Evolutionary conservation across 192 early-diverging fungal species (phyloP), one percentile per base, ranked within the genome.

Genomic region (Rhizophagus sp.): DNA sequence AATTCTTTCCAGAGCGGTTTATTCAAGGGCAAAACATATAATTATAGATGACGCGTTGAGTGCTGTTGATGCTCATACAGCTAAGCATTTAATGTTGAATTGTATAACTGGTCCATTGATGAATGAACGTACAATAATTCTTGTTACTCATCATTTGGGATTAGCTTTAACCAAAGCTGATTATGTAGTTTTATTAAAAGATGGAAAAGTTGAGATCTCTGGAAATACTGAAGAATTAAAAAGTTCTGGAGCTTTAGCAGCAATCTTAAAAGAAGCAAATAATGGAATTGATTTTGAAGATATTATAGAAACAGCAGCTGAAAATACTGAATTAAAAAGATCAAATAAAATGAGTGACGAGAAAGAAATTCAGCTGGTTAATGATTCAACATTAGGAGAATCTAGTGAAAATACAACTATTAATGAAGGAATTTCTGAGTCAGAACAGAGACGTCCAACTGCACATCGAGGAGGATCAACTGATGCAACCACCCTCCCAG

Each of bases 31-130:
- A 25, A 84, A 81, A 9, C 87, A 89, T 44, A 80, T 97, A 61
- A 82, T 97, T 1, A 83, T 96, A 69, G 97, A 98, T 83, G 97
- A 97, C 82, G 93, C 92, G 81, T 86, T 98, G 62, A 94, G 93
- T 33, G 98, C 98, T 34, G 97, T 98, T 1, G 98, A 99, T 81
- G 93, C 96, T 7, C 97, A 96, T 71, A 98, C 97, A 2, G 96
- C 93, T 30, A 91, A 92, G 57, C 94, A 95, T 73, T 87, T 99
- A 50, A 91, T 94, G 63, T 87, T 91, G 3, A 79, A 92, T 68
- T 95, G 94, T 75, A 77, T 99, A 79, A 86, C 89, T 10, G 90
- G 90, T 24, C 88, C 87, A 30, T 83, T 96, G 68, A 88, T 98
- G 88, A 80, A 80, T 2, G 88, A 89, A 30, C 88, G 95, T 12